Conservation (phyloP, 495 filamentous ascomycete genomes). For the Penicillium fimorum region DNA sequence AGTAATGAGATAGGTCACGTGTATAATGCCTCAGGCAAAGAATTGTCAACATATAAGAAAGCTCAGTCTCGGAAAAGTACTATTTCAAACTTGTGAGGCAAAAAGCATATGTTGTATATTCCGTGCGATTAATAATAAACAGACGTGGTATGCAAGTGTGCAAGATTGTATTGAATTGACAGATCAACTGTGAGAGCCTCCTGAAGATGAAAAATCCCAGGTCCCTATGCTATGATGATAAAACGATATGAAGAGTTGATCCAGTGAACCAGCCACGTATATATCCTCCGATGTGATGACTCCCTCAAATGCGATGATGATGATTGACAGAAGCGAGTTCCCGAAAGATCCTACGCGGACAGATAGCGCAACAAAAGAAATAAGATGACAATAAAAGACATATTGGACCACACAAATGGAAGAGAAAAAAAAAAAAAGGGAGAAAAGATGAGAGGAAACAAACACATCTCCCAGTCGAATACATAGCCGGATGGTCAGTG, state of each 20-base stretch:
- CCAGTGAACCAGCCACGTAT: slow-evolving; percentile 31
- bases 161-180: slow-evolving; percentile 8
- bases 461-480: slow-evolving; percentile 2
- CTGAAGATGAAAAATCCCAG: slow-evolving; percentile 3
- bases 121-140: background rate
- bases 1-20: slow-evolving; percentile 30
- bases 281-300: slow-evolving; percentile 24
- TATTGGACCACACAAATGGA: background rate
- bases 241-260: slow-evolving; percentile 15
- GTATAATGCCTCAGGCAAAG: background rate
- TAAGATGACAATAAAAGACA: background rate
- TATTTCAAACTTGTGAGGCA: background rate
- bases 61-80: background rate
- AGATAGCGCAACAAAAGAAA: slow-evolving; percentile 13
- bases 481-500: background rate
- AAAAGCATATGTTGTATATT: background rate
- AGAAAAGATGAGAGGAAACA: background rate
- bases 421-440: background rate
- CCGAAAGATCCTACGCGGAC: slow-evolving; percentile 13
- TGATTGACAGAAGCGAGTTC: slow-evolving; percentile 15
- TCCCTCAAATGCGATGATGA: slow-evolving; percentile 30
- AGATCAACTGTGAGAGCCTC: slow-evolving; percentile 12
- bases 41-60: background rate
- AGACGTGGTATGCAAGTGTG: background rate
- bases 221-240: slow-evolving; percentile 7